These are phyloP conservation scores for Zymoseptoria passerinii DNA, from an alignment of 2,329 filamentous ascomycete genomes.

Conservation along the genomic window DNA sequence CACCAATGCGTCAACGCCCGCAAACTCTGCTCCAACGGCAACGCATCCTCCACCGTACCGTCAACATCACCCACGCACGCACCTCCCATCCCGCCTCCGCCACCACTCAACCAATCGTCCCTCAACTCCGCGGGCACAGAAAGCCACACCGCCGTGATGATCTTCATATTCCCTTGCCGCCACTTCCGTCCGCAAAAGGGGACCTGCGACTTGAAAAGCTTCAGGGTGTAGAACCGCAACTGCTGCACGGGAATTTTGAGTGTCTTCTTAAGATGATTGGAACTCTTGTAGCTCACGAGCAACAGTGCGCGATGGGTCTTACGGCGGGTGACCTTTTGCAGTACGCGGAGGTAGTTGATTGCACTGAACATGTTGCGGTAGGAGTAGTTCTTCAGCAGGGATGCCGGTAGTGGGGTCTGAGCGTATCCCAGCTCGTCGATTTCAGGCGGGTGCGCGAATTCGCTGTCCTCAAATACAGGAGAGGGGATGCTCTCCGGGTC, in stretches of 20 bases:
- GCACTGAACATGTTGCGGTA: constrained; percentile 91
- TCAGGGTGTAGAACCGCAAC: constrained; percentile 86
- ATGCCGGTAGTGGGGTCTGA: constrained; percentile 57
- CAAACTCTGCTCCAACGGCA: constrained; percentile 85
- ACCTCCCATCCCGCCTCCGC: constrained; percentile 37
- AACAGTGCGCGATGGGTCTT: constrained; percentile 92
- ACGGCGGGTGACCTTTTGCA: constrained; percentile 95
- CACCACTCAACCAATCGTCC: constrained; percentile 89
- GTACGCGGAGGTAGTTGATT: constrained; percentile 89
- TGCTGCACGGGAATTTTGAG: constrained; percentile 83
- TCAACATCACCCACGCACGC: constrained; percentile 59
- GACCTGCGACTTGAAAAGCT: constrained; percentile 97
- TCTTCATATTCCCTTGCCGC: constrained; percentile 96
- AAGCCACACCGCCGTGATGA: constrained; percentile 93
- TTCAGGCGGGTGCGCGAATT: constrained; percentile 39
- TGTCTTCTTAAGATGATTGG: constrained; percentile 81
- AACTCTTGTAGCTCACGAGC: constrained; percentile 91
- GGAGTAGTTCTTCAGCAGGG: constrained; percentile 81
- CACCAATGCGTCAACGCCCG: constrained; percentile 89
- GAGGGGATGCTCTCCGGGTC: constrained; percentile 31
- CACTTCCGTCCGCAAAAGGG: constrained; percentile 97
- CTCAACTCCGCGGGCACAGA: constrained; percentile 86
- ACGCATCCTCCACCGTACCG: constrained; percentile 82
- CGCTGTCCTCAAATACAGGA: constrained; percentile 22
- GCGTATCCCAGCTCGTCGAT: constrained; percentile 87